These are phyloP conservation scores for Beauveria sp. DNA, from an alignment of 2,329 filamentous ascomycete species.

Conservation along the genomic window DNA sequence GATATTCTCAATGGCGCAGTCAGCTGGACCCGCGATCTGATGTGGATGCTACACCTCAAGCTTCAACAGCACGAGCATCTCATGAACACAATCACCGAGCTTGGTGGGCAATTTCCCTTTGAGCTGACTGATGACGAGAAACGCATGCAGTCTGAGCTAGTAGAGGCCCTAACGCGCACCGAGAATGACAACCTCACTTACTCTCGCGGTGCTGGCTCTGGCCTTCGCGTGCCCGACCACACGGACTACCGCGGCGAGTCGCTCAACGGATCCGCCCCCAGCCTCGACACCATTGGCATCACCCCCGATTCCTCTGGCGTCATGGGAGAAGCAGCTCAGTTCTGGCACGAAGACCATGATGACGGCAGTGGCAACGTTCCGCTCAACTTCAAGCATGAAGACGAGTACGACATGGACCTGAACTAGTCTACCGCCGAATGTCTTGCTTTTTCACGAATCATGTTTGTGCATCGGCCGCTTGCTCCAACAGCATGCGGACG, in stretches of 20 bases:
- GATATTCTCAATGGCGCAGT: constrained; percentile 97
- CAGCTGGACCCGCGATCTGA: constrained; percentile 92
- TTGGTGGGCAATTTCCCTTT: constrained; percentile 72
- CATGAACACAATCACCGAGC: constrained; percentile 62
- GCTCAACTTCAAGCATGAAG: constrained; percentile 85
- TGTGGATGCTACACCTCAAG: constrained; percentile 93
- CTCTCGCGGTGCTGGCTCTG: constrained; percentile 73
- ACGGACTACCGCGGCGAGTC: constrained; percentile 86
- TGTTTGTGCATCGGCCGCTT: constrained; percentile 26
- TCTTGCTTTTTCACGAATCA: constrained; percentile 1
- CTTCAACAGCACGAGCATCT: constrained; percentile 86
- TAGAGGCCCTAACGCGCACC: constrained; percentile 79
- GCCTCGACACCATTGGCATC: constrained; percentile 29
- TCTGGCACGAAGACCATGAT: constrained; percentile 64
- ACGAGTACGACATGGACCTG: constrained; percentile 82
- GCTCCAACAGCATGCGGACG: neutral
- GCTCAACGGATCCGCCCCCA: constrained; percentile 40
- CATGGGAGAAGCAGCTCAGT: constrained; percentile 42
- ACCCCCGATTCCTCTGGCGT: constrained; percentile 30
- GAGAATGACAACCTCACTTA: constrained; percentile 72
- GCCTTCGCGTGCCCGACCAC: constrained; percentile 84
- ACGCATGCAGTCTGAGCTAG: constrained; percentile 88
- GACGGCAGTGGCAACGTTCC: constrained; percentile 59
- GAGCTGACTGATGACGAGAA: constrained; percentile 85
- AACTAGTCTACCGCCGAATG: constrained; percentile 16